A percentile compares a stretch with the other conserved stretches of the same genome.
Conservation (phyloP, 768 basidiomycete species). For the Postia placenta region DNA sequence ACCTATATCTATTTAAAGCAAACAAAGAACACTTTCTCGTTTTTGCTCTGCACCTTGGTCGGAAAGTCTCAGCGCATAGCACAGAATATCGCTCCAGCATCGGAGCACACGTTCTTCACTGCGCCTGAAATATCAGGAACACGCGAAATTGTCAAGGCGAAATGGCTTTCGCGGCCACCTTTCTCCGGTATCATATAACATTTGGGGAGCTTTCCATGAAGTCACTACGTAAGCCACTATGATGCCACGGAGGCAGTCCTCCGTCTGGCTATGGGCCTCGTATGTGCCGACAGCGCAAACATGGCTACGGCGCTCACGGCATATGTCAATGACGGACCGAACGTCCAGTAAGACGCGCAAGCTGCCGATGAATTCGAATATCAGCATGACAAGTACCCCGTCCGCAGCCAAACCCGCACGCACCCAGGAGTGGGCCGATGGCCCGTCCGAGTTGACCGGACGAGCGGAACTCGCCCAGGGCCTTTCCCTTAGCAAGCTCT, state of each 20-base stretch:
- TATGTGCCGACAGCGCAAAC: slow-evolving; percentile 48
- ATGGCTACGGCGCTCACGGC: slow-evolving; percentile 57
- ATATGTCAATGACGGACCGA: slow-evolving; percentile 79
- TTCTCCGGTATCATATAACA: too few species aligned
- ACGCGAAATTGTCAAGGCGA: too few species aligned
- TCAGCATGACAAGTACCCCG: slow-evolving; percentile 6
- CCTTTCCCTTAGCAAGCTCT: slow-evolving; percentile 75
- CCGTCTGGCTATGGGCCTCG: slow-evolving; percentile 34
- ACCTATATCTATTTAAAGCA: background rate
- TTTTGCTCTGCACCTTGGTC: too few species aligned
- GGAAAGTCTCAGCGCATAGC: too few species aligned
- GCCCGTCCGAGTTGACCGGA: slow-evolving; percentile 95
- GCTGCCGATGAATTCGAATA: slow-evolving; percentile 35
- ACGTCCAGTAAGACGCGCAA: slow-evolving; percentile 85
- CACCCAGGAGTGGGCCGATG: slow-evolving; percentile 85
- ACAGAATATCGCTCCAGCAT: too few species aligned
- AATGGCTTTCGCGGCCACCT: too few species aligned
- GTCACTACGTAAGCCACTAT: background rate
- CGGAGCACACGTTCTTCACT: too few species aligned
- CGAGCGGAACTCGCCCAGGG: slow-evolving; percentile 81
- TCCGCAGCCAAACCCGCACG: slow-evolving; percentile 17
- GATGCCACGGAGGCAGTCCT: slow-evolving; percentile 4
- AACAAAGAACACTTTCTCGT: background rate
- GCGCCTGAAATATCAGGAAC: too few species aligned
- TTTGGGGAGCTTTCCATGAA: too few species aligned